Base-by-base conservation (phyloP, 768 basidiomycete species). In the Trametes gibbosa region DNA sequence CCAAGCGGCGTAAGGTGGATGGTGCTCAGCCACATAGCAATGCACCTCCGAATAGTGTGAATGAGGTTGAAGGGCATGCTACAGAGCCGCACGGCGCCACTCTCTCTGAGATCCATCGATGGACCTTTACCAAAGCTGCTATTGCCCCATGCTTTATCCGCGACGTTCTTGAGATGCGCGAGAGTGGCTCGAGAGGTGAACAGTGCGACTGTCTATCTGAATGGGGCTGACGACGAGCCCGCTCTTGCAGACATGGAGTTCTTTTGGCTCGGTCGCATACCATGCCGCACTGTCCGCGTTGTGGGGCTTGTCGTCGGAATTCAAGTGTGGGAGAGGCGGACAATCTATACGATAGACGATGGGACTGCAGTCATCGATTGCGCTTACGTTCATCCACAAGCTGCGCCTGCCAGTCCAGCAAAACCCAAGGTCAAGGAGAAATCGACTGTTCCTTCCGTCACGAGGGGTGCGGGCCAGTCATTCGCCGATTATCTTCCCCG, bases 351-450 rank as follows among this genome's bases (percentile, higher is more conserved):
- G 0, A 88, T 92, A 58, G 90, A 92, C 66, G 90, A 92, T 64
- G 88, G 89, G 5, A 87, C 89, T 1, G 84, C 75, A 27, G 84
- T 87, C 3, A 77, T 92, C 24, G 89, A 92, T 46, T 92, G 90
- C 14, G 56, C 56, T 14, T 19, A 53, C n/a, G 56, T 56, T 1
- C 65, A 66, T 75, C 2, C 79, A 83, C 66, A 75, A 73, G 23
- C 73, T 0, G 19, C 24, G 9, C 56, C 56, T 23, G 34, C 32
- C 14, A 54, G 51, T 40, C 56, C 61, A 9, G 32, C 19, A 4
- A 62, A 62, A 16, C 56, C 32, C 5, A 27, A 32, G 1, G 1
- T 13, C 16, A 43, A 52, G 17, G 47, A 21, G 14, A 46, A 12
- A 10, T 3, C 25, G 1, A 2, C 42, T 1, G 41, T 10, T 27